These are phyloP conservation scores for Malassezia vespertilionis DNA, from an alignment of 1,284 basidiomycete species.

Conservation along the genomic window DNA sequence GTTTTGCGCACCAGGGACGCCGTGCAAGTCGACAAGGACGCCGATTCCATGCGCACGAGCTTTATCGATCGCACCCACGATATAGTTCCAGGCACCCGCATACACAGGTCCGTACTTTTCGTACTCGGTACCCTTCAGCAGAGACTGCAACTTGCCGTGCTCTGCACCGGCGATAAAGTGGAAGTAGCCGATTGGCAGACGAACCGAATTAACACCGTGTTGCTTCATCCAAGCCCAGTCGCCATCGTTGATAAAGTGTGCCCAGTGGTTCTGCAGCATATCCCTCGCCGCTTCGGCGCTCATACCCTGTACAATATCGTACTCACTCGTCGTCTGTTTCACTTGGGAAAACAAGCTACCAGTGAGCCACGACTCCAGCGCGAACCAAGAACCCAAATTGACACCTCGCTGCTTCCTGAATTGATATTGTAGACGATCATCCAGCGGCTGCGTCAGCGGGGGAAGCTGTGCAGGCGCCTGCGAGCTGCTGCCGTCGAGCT, in stretches of 20 bases:
- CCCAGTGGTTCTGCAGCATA: constrained; percentile 68
- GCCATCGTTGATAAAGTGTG: constrained; percentile 50
- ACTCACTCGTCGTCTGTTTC: constrained; percentile 39
- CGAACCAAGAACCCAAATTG: constrained; percentile 59
- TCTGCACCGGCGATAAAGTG: constrained; percentile 72
- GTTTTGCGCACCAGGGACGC: constrained; percentile 58
- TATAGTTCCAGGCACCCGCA: constrained; percentile 61
- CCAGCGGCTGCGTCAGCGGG: neutral
- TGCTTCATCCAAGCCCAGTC: constrained; percentile 56
- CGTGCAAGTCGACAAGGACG: constrained; percentile 58
- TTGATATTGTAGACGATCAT: constrained; percentile 50
- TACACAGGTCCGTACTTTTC: constrained; percentile 56
- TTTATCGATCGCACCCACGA: constrained; percentile 58
- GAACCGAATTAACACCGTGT: constrained; percentile 69
- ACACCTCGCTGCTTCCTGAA: constrained; percentile 69
- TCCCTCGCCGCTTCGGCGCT: constrained; percentile 52
- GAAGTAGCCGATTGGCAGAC: constrained; percentile 58
- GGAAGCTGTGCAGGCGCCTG: neutral
- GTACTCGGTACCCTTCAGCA: constrained; percentile 66
- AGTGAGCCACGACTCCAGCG: constrained; percentile 47
- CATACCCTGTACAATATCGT: constrained; percentile 61
- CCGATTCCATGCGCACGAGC: constrained; percentile 62
- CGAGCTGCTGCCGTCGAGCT: neutral
- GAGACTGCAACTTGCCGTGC: constrained; percentile 52
- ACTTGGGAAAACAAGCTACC: constrained; percentile 29